Evolutionary conservation across 1,139 yeast species (phyloP).

Genomic region (Arxiozyma telluris): DNA sequence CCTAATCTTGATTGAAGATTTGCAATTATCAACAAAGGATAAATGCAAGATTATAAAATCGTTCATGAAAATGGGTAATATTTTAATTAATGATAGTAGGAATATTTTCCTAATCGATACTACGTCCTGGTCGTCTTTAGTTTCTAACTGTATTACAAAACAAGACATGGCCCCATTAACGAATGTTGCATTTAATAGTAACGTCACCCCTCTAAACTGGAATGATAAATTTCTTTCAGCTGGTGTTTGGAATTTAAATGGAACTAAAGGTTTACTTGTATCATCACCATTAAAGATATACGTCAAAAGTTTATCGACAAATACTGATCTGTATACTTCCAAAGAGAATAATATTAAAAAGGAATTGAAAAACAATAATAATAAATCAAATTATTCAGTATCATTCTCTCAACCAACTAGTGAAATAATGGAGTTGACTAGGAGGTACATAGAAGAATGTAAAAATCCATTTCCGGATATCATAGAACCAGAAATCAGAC

Average conservation of each 20-base stretch:
- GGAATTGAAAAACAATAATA: background rate
- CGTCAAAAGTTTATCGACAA: background rate
- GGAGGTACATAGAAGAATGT: constrained; percentile 11
- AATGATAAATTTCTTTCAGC: constrained; percentile 7
- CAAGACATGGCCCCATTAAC: constrained; percentile 16
- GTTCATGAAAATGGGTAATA: constrained; percentile 6
- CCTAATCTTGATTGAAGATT: constrained; percentile 15
- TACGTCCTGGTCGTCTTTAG: constrained; percentile 12
- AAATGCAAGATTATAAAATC: background rate
- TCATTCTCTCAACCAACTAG: constrained; percentile 17
- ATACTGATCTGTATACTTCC: background rate
- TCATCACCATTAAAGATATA: constrained; percentile 6
- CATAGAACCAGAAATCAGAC: constrained; percentile 19
- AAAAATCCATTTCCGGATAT: constrained; percentile 12
- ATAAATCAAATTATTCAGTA: constrained; percentile 1
- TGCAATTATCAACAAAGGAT: constrained; percentile 3
- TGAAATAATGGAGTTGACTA: constrained; percentile 17
- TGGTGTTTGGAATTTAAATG: constrained; percentile 10
- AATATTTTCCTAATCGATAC: constrained; percentile 9
- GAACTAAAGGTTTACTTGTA: constrained; percentile 9
- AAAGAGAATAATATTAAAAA: background rate
- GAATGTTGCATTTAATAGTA: constrained; percentile 13
- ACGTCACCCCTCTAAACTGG: constrained; percentile 4
- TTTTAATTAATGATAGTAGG: constrained; percentile 5
- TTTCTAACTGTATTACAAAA: constrained; percentile 17